Percentiles rank a stretch among this genome's conserved stretches.
Evolutionary conservation across 306 rosid species (phyloP).

Genomic region (Astragalus membranaceus): DNA sequence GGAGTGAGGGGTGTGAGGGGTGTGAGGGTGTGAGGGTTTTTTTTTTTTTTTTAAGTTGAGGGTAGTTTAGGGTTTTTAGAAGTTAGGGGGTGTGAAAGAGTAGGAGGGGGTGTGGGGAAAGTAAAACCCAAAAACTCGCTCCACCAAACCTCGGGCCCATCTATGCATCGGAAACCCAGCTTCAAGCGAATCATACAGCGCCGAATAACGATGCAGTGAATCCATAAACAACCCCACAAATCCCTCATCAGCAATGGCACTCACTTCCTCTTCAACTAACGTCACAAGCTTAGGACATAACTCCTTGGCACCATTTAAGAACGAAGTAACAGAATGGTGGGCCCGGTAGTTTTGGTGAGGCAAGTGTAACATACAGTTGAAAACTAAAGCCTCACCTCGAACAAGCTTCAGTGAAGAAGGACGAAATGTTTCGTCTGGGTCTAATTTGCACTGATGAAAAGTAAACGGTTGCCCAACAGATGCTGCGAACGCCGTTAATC

Average conservation of each 20-base stretch:
- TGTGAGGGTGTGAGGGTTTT: too few relatives aligned
- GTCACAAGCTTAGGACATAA: conserved; percentile 48
- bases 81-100: too few relatives aligned
- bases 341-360: conserved; percentile 57
- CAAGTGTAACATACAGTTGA: conserved; percentile 66
- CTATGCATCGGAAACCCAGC: conserved; percentile 68
- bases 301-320: conserved; percentile 48
- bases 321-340: conserved; percentile 52
- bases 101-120: too few relatives aligned
- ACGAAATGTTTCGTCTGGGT: conserved; percentile 59
- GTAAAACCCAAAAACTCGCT: conserved; percentile 61
- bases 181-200: conserved; percentile 67
- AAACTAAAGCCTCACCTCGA: conserved; percentile 58
- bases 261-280: conserved; percentile 58
- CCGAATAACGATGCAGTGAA: conserved; percentile 61
- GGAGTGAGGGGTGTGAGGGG: too few relatives aligned
- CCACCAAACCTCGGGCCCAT: conserved; percentile 54
- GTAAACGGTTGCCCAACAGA: conserved; percentile 75
- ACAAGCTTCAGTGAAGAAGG: conserved; percentile 48
- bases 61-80: too few relatives aligned
- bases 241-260: conserved; percentile 20
- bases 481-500: conserved; percentile 60
- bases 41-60: too few relatives aligned
- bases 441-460: conserved; percentile 75
- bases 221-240: conserved; percentile 65